Percentiles rank a stretch among this genome's conserved stretches.
phyloP scores from a whole-genome alignment of 768 basidiomycete genomes.

The Tylopilus sp. region DNA sequence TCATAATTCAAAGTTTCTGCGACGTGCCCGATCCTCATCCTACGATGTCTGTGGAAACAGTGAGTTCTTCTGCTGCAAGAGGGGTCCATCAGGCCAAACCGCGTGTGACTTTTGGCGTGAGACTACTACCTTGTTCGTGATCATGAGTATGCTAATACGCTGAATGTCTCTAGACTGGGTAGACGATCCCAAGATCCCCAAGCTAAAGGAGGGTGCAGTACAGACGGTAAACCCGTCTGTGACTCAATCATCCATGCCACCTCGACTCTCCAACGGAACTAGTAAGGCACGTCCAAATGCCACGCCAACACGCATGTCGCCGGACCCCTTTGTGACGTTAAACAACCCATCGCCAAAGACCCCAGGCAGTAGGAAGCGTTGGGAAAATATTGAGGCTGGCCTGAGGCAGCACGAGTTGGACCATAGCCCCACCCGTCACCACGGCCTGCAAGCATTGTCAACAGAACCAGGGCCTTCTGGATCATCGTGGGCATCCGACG shows the following conservation, averaged over 20 bases:
- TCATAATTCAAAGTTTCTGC: not conserved
- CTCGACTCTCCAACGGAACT: conserved; percentile 1
- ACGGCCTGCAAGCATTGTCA: not conserved
- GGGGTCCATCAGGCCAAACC: conserved; percentile 4
- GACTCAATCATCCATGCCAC: not conserved
- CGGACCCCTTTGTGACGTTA: not conserved
- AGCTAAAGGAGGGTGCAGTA: not conserved
- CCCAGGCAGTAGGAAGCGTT: conserved; percentile 10
- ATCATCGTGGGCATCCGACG: not conserved
- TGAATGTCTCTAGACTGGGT: conserved; percentile 31
- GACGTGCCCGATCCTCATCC: conserved; percentile 3
- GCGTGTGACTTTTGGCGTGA: conserved; percentile 40
- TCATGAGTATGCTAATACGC: not conserved
- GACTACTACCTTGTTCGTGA: not conserved
- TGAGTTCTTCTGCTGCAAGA: conserved; percentile 41
- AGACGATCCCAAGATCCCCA: conserved; percentile 19
- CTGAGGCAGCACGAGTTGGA: conserved; percentile 15
- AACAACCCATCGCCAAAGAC: not conserved
- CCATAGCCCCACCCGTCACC: conserved; percentile 6
- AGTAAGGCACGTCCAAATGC: not conserved
- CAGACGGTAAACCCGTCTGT: not conserved
- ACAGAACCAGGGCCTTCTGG: conserved; percentile 2
- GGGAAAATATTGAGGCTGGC: conserved; percentile 16
- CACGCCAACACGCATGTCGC: not conserved
- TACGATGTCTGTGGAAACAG: conserved; percentile 12